Percentiles rank a stretch among this genome's conserved stretches.
Evolutionary conservation across 129 eudicot genomes (phyloP).

Genomic region (Escallonia rubra): DNA sequence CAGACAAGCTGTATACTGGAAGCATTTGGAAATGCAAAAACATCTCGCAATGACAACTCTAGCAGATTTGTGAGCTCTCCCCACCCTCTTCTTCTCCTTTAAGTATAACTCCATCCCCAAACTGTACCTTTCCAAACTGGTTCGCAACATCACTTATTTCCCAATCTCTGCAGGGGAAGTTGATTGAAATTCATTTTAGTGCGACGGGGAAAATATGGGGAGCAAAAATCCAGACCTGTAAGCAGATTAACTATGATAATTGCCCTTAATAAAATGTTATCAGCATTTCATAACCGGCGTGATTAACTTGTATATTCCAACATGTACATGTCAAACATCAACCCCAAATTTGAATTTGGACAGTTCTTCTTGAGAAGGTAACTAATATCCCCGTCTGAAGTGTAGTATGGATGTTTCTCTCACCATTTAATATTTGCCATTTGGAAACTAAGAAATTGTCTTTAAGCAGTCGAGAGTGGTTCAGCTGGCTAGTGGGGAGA

Average conservation of each 20-base stretch:
- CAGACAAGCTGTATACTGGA: constrained; percentile 69
- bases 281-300: constrained; percentile 15
- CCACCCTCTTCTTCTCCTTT: background rate
- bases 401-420: background rate
- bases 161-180: constrained; percentile 71
- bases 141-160: constrained; percentile 8
- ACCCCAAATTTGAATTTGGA: constrained; percentile 19
- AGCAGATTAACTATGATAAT: constrained; percentile 17
- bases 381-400: constrained; percentile 5
- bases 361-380: constrained; percentile 95
- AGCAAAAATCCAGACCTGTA: constrained; percentile 83
- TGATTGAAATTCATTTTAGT: constrained; percentile 72
- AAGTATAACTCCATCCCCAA: background rate
- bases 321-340: constrained; percentile 23
- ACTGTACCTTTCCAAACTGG: background rate
- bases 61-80: constrained; percentile 77
- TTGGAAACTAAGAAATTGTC: background rate
- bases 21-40: constrained; percentile 97
- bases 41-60: constrained; percentile 82
- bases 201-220: constrained; percentile 59
- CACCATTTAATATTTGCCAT: background rate
- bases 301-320: constrained; percentile 14
- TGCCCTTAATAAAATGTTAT: background rate
- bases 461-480: constrained; percentile 86
- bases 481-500: constrained; percentile 72